Evolutionary conservation across 768 basidiomycete genomes (phyloP).

Genomic region (Amanita muscaria): DNA sequence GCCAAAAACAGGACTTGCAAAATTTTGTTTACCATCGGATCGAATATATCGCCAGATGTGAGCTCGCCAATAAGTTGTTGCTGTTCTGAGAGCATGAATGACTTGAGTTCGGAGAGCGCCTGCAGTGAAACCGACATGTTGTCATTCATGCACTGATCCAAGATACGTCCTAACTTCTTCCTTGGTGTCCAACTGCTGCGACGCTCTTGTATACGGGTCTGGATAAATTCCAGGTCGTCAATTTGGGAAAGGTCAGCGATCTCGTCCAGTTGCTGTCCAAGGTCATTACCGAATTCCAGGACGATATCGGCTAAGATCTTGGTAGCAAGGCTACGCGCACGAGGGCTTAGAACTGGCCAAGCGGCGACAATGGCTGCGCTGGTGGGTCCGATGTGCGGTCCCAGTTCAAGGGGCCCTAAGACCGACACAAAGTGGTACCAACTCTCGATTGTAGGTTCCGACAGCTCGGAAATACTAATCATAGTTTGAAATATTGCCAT

Average conservation of each 20-base stretch:
- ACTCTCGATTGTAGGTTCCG: constrained; percentile 67
- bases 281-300: constrained; percentile 45
- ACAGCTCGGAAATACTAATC: constrained; percentile 64
- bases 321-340: constrained; percentile 44
- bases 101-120: constrained; percentile 67
- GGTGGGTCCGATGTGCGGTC: constrained; percentile 79
- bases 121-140: constrained; percentile 71
- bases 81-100: constrained; percentile 45
- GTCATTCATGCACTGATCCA: constrained; percentile 70
- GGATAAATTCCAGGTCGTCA: constrained; percentile 46
- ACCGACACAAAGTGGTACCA: constrained; percentile 75
- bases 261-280: constrained; percentile 57
- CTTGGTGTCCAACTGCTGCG: constrained; percentile 45
- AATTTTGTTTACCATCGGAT: constrained; percentile 62
- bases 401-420: constrained; percentile 59
- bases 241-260: constrained; percentile 73
- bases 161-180: constrained; percentile 50
- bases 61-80: constrained; percentile 47
- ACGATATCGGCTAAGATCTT: constrained; percentile 64
- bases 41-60: constrained; percentile 81
- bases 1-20: constrained; percentile 58
- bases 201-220: constrained; percentile 31
- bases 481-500: constrained; percentile 95
- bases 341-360: constrained; percentile 58
- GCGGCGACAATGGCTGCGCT: constrained; percentile 74